Conservation (phyloP, 345 rosid genomes). For the Odontarrhena argentea region DNA sequence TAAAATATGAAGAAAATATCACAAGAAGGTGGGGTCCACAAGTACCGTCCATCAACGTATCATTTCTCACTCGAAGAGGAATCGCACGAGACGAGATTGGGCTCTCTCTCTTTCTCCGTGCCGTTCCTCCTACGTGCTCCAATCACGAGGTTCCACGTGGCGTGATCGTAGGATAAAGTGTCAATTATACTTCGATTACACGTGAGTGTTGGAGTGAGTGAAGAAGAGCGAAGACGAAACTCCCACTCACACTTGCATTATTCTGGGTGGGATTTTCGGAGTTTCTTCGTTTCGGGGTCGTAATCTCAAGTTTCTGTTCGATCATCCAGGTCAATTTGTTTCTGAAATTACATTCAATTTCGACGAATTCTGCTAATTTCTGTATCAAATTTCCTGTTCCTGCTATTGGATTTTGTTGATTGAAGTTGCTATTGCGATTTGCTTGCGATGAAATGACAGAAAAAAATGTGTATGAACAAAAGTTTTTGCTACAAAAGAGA, state of each 20-base stretch:
- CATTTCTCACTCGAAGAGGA: not conserved
- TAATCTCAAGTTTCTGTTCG: not conserved
- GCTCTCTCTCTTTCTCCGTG: slow-evolving; percentile 18
- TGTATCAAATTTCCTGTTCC: slow-evolving; percentile 17
- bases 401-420: slow-evolving; percentile 3
- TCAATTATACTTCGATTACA: slow-evolving; percentile 32
- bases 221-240: not conserved
- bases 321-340: slow-evolving; percentile 24
- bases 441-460: not conserved
- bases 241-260: not conserved
- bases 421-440: too few species aligned
- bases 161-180: slow-evolving; percentile 38
- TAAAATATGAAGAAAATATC: slow-evolving; percentile 22
- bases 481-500: not conserved
- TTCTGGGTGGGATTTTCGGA: slow-evolving; percentile 1
- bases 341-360: slow-evolving; percentile 12
- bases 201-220: slow-evolving; percentile 29
- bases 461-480: not conserved
- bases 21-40: not conserved
- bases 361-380: slow-evolving; percentile 10
- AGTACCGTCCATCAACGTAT: too few species aligned
- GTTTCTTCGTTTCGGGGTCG: slow-evolving; percentile 11
- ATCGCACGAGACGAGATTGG: slow-evolving; percentile 34
- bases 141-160: slow-evolving; percentile 41
- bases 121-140: slow-evolving; percentile 42